Evolutionary conservation across 1,284 basidiomycete species (phyloP).

Genomic region (Naganishia sp.): DNA sequence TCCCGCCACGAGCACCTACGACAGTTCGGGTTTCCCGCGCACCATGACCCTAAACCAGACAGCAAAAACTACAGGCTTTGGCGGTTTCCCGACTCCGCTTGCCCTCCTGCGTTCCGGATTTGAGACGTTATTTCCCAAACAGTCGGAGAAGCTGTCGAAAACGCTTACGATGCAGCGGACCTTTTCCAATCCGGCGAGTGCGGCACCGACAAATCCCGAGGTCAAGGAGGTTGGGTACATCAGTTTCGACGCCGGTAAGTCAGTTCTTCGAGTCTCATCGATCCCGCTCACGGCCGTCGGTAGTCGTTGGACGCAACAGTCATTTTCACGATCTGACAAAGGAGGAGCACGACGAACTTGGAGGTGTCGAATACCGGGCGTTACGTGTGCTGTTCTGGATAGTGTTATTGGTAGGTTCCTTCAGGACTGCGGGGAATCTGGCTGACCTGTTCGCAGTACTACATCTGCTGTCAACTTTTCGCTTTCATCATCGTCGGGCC

Average conservation of each 20-base stretch:
- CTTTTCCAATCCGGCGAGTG: conserved; percentile 50
- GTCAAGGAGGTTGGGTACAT: conserved; percentile 71
- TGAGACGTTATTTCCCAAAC: conserved; percentile 61
- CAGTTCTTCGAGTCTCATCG: too few relatives aligned
- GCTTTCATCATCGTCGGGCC: conserved; percentile 74
- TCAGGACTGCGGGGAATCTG: conserved; percentile 14
- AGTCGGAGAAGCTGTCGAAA: conserved; percentile 60
- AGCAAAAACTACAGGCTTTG: conserved; percentile 60
- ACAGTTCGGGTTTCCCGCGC: conserved; percentile 45
- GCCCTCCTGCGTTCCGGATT: conserved; percentile 60
- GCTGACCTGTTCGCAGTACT: conserved; percentile 62
- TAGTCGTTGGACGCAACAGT: conserved; percentile 80
- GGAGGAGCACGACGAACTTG: conserved; percentile 86
- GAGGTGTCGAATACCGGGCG: conserved; percentile 92
- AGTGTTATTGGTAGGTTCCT: conserved; percentile 60
- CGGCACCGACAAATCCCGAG: conserved; percentile 41
- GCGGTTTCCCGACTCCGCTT: conserved; percentile 85
- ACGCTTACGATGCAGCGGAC: conserved; percentile 74
- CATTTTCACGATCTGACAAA: conserved; percentile 76
- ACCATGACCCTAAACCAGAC: conserved; percentile 50
- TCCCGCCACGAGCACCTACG: conserved; percentile 34
- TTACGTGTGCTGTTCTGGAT: conserved; percentile 77
- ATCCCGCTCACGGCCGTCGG: not conserved
- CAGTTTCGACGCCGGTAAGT: conserved; percentile 67
- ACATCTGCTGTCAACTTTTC: conserved; percentile 67